A percentile compares a stretch with the other conserved stretches of the same genome.
phyloP scores from a whole-genome alignment of 208 protist genomes.

The Leishmania mexicana region DNA sequence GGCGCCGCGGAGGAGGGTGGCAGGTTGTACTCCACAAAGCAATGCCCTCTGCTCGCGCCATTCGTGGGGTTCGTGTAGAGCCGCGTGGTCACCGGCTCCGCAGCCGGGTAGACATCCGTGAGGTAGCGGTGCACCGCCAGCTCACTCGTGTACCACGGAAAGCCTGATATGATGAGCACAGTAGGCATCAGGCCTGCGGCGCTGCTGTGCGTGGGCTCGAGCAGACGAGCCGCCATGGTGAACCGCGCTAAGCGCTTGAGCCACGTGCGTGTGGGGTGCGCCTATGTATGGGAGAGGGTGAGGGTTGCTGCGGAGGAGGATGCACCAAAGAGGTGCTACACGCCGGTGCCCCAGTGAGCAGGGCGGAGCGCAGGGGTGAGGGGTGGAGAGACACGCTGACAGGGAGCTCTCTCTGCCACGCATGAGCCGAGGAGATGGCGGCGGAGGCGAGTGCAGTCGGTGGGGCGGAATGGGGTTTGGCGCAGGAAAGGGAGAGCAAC shows the following conservation, averaged over 20 bases:
- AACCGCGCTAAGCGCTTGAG: no score
- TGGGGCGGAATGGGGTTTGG: no score
- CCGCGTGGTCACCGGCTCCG: conserved; percentile 52
- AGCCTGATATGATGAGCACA: conserved; percentile 71
- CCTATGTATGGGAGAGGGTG: background rate
- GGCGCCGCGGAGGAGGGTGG: conserved; percentile 13
- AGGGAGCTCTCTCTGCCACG: no score
- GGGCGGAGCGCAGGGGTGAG: no score
- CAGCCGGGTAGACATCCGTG: conserved; percentile 38
- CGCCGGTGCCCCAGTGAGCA: no score
- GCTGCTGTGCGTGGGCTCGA: conserved; percentile 26
- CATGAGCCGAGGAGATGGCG: no score
- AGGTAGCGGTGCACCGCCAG: conserved; percentile 56
- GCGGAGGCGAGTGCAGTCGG: no score
- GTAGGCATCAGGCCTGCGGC: conserved; percentile 31
- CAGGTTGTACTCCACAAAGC: conserved; percentile 79
- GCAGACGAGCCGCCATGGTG: conserved; percentile 27
- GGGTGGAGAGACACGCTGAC: background rate
- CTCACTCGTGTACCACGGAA: conserved; percentile 81
- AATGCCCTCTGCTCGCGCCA: conserved; percentile 74
- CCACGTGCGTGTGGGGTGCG: background rate
- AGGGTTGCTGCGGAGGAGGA: background rate
- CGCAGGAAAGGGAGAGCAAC: no score
- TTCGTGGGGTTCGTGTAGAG: conserved; percentile 82
- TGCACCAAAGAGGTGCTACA: no score